Conservation (phyloP, 768 basidiomycete species). For the Agrocybe praecox region DNA sequence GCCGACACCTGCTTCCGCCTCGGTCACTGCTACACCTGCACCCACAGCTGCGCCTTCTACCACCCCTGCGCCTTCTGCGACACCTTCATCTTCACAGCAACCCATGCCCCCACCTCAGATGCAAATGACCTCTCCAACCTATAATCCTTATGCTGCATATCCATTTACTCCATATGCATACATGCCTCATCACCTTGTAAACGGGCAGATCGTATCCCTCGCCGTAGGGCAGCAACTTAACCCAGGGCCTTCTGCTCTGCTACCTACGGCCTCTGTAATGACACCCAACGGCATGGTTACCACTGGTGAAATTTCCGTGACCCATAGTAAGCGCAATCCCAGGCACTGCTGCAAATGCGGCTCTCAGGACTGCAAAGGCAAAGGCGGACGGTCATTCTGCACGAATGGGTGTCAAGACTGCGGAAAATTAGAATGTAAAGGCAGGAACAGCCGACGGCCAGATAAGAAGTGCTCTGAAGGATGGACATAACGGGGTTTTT, state of each 20-base stretch:
- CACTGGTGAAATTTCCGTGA: conserved; percentile 6
- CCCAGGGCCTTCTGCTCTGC: conserved; percentile 12
- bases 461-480: conserved; percentile 73
- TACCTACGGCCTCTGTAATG: neutral
- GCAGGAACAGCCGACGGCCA: conserved; percentile 76
- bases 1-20: conserved; percentile 4
- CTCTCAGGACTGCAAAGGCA: conserved; percentile 80
- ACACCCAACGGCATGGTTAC: neutral
- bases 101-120: conserved; percentile 5
- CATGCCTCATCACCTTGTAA: conserved; percentile 24
- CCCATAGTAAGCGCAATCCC: conserved; percentile 59
- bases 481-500: conserved; percentile 40
- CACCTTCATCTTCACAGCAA: conserved; percentile 4
- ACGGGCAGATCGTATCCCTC: conserved; percentile 19
- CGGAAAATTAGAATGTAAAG: conserved; percentile 77
- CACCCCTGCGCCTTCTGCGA: conserved; percentile 4
- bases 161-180: conserved; percentile 29
- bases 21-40: neutral
- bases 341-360: conserved; percentile 85
- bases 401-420: conserved; percentile 80
- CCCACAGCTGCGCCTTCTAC: neutral
- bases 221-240: conserved; percentile 6
- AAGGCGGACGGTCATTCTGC: conserved; percentile 77
- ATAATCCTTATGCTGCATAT: conserved; percentile 26
- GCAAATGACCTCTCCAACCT: conserved; percentile 13